Evolutionary conservation across 257 asterid genomes (phyloP).

Genomic region (Solanum gandarillasii): DNA sequence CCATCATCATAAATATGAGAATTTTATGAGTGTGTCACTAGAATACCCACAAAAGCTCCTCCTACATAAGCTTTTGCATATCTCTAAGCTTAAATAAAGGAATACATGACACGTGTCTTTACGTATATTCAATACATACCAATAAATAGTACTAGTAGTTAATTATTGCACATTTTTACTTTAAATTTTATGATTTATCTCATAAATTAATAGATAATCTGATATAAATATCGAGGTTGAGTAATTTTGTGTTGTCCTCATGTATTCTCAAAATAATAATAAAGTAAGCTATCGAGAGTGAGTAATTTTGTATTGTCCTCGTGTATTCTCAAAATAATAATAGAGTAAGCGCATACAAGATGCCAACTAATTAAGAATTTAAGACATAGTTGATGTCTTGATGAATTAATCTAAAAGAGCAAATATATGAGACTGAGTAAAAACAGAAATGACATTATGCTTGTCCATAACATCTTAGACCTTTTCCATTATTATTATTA

Average conservation of each 20-base stretch:
- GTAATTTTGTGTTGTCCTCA: neutral
- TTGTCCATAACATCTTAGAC: neutral
- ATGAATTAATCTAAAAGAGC: neutral
- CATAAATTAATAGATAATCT: too few species aligned
- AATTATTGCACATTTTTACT: neutral
- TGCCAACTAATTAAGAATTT: neutral
- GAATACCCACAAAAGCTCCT: neutral
- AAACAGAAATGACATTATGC: neutral
- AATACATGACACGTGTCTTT: neutral
- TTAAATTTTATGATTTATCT: neutral
- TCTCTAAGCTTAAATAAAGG: neutral
- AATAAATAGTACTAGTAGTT: neutral
- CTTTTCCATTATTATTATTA: neutral
- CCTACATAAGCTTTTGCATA: neutral
- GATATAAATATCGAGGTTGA: neutral
- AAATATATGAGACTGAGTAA: neutral
- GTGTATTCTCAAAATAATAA: neutral
- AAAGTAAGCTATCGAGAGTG: neutral
- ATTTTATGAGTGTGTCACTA: neutral
- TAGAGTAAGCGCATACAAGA: neutral
- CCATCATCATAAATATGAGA: neutral
- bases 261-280: neutral
- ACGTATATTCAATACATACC: neutral
- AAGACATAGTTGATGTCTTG: neutral
- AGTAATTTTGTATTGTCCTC: neutral